Evolutionary conservation across 2,329 filamentous ascomycete species (phyloP).

Genomic region (Colletotrichum australisinense): DNA sequence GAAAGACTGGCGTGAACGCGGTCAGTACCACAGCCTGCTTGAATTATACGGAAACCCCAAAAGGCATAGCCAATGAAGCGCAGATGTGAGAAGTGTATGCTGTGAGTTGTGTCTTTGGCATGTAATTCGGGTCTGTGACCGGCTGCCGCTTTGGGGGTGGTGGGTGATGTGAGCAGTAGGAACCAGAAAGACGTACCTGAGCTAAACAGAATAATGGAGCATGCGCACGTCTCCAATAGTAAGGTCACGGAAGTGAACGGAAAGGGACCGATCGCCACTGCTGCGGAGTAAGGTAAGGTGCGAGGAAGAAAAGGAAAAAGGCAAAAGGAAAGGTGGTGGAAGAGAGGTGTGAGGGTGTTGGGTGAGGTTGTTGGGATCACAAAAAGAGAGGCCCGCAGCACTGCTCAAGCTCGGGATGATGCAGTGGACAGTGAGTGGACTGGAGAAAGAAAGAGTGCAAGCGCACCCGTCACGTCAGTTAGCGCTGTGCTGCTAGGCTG

Average conservation of each 20-base stretch:
- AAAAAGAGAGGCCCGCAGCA: not conserved
- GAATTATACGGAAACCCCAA: too few species aligned
- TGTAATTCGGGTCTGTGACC: not conserved
- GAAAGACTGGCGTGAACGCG: not conserved
- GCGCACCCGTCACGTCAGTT: not conserved
- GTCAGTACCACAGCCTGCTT: slow-evolving; percentile 10
- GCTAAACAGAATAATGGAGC: slow-evolving; percentile 24
- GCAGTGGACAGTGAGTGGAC: not conserved
- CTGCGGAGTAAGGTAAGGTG: not conserved
- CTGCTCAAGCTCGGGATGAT: not conserved
- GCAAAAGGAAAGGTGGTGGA: not conserved
- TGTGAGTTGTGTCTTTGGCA: not conserved
- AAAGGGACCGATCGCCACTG: not conserved
- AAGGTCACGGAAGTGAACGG: not conserved
- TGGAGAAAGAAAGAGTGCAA: not conserved
- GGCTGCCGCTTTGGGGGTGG: slow-evolving; percentile 8
- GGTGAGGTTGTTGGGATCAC: not conserved
- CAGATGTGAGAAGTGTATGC: not conserved
- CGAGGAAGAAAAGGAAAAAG: not conserved
- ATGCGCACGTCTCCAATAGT: slow-evolving; percentile 20
- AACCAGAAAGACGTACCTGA: slow-evolving; percentile 9
- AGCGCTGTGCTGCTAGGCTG: not conserved
- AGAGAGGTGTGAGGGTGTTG: not conserved
- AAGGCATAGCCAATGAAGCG: not conserved
- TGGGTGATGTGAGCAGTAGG: not conserved